Evolutionary conservation across 1,139 yeast genomes (phyloP).

Genomic region (Yamadazyma blattariae): DNA sequence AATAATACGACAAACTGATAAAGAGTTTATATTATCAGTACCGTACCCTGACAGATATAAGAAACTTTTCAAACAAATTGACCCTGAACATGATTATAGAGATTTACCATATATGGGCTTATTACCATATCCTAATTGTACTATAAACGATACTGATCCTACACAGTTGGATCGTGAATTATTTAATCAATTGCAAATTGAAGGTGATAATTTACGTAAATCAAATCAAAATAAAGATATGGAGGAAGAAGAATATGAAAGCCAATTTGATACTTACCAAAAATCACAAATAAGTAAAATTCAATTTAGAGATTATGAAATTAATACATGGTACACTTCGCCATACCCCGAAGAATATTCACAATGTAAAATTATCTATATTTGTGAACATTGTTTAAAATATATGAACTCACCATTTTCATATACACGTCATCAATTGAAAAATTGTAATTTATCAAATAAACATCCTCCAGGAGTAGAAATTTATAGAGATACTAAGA

Average conservation of each 20-base stretch:
- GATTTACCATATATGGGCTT: constrained; percentile 69
- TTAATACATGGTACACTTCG: constrained; percentile 89
- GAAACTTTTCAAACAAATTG: constrained; percentile 6
- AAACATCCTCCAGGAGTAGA: constrained; percentile 89
- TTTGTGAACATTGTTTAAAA: constrained; percentile 85
- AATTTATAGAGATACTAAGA: constrained; percentile 62
- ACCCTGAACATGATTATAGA: constrained; percentile 13
- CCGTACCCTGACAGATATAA: constrained; percentile 7
- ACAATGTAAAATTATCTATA: constrained; percentile 55
- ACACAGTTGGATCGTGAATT: constrained; percentile 44
- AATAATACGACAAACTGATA: constrained; percentile 2
- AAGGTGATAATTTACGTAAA: constrained; percentile 23
- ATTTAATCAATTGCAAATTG: constrained; percentile 34
- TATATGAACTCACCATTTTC: constrained; percentile 74
- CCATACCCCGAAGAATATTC: constrained; percentile 92
- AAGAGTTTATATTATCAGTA: constrained; percentile 5
- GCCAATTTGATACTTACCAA: constrained; percentile 8
- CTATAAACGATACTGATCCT: constrained; percentile 62
- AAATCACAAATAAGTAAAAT: constrained; percentile 47
- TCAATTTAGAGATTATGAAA: constrained; percentile 67
- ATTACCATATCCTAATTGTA: constrained; percentile 56
- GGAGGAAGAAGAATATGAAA: not conserved
- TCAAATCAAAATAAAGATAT: constrained; percentile 4
- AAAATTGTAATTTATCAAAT: constrained; percentile 55
- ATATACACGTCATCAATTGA: constrained; percentile 65